phyloP scores from a whole-genome alignment of 768 basidiomycete genomes.

The Tricholomella constricta region DNA sequence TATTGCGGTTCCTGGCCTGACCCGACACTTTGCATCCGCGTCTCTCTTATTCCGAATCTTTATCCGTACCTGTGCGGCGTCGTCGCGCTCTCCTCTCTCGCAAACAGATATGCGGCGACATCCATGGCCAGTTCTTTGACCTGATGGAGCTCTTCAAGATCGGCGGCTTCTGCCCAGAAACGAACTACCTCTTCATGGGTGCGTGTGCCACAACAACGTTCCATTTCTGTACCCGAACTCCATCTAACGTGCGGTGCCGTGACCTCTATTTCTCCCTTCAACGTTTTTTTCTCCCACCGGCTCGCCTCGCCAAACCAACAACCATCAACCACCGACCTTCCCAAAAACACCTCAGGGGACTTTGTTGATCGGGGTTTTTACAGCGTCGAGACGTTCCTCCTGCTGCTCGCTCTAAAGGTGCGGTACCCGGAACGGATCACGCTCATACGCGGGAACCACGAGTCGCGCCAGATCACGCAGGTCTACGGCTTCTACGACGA shows the following conservation, averaged over 20 bases:
- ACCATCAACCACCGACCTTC: neutral
- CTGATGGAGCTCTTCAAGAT: conserved; percentile 94
- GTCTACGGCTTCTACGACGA: conserved; percentile 96
- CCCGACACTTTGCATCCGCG: no score
- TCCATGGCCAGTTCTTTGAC: conserved; percentile 97
- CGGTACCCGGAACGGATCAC: conserved; percentile 98
- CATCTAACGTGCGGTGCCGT: neutral
- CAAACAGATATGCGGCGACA: conserved; percentile 92
- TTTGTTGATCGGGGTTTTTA: conserved; percentile 99
- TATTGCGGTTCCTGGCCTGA: no score
- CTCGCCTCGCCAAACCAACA: neutral
- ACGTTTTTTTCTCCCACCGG: conserved; percentile 3
- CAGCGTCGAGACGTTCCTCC: conserved; percentile 93
- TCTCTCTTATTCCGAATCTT: neutral
- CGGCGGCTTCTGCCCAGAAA: conserved; percentile 89
- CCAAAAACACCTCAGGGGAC: conserved; percentile 62
- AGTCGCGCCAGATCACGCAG: conserved; percentile 96
- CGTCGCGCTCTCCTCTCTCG: neutral
- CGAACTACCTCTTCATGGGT: conserved; percentile 98
- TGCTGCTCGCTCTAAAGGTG: conserved; percentile 93
- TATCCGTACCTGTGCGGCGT: conserved; percentile 18
- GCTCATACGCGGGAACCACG: conserved; percentile 96
- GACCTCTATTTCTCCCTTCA: neutral
- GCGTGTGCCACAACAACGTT: conserved; percentile 28
- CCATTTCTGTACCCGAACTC: neutral